These are phyloP conservation scores for Sonneratia caseolaris DNA, from an alignment of 345 rosid genomes.

Conservation along the genomic window DNA sequence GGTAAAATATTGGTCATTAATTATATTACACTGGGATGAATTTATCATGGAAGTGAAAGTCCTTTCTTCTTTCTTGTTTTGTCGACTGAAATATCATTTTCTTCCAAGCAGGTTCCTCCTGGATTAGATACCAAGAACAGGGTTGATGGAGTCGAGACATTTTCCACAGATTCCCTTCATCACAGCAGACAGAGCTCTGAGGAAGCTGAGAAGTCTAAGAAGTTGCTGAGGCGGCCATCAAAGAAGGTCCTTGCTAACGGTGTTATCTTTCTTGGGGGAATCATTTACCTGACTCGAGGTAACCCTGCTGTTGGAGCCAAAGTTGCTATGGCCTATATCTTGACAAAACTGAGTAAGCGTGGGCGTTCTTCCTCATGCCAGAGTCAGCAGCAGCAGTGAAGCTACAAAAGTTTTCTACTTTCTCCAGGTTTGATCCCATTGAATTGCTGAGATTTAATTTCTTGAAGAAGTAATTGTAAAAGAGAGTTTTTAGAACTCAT, in stretches of 20 bases:
- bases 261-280: constrained; percentile 64
- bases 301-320: constrained; percentile 68
- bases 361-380: constrained; percentile 31
- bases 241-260: constrained; percentile 54
- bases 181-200: constrained; percentile 9
- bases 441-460: too few species aligned
- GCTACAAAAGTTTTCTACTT: neutral
- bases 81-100: constrained; percentile 11
- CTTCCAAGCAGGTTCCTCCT: constrained; percentile 44
- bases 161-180: constrained; percentile 10
- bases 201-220: constrained; percentile 25
- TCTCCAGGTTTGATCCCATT: too few species aligned
- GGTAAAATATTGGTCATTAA: neutral
- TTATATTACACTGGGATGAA: neutral
- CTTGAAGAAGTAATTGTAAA: too few species aligned
- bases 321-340: constrained; percentile 68
- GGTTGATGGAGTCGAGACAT: constrained; percentile 11
- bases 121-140: constrained; percentile 28
- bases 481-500: too few species aligned
- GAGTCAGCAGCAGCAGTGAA: constrained; percentile 13
- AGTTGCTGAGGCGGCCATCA: constrained; percentile 46
- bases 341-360: constrained; percentile 60
- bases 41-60: neutral
- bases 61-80: neutral
- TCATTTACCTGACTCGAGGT: constrained; percentile 64